Conservation (phyloP, 345 rosid genomes). For the Arabidopsis thaliana region TAIR10.1 NC_003070.9:17999001-17999500, state of each 20-base stretch:
- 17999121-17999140: conserved; percentile 71
- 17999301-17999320: conserved; percentile 63
- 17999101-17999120: conserved; percentile 62
- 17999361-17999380: conserved; percentile 59
- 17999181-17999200: conserved; percentile 58
- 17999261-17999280: conserved; percentile 64
- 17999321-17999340: conserved; percentile 50
- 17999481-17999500: conserved; percentile 66
- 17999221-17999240: conserved; percentile 39
- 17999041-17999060: conserved; percentile 69
- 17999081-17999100: conserved; percentile 67
- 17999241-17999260: conserved; percentile 36
- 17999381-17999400: conserved; percentile 70
- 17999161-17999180: conserved; percentile 52
- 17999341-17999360: conserved; percentile 49
- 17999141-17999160: conserved; percentile 48
- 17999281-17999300: conserved; percentile 60
- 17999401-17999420: conserved; percentile 56
- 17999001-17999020: conserved; percentile 40
- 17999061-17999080: conserved; percentile 64
- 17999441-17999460: conserved; percentile 61
- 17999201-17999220: conserved; percentile 65
- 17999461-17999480: conserved; percentile 64
- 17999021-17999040: conserved; percentile 51
- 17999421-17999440: conserved; percentile 55